Evolutionary conservation across 257 asterid species (phyloP), one percentile per base, ranked within the genome.

Genomic region (Penstemon eatonii): DNA sequence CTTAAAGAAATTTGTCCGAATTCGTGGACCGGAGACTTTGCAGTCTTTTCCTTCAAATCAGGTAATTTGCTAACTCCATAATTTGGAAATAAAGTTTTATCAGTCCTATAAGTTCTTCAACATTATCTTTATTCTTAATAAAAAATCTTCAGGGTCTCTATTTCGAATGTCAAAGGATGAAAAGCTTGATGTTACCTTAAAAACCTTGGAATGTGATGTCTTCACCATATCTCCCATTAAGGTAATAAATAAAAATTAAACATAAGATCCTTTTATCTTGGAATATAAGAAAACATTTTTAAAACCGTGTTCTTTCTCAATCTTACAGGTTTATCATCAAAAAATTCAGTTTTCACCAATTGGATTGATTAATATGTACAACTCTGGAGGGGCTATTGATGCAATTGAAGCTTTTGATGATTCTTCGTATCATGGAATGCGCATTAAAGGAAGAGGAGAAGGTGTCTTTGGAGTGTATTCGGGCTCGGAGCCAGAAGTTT

Each of bases 341-440:
- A 69, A 63, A 45, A 38, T 73, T 10, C 65, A 76, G 39, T 86
- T 86, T 58, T 89, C 89, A 5, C 82, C 86, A 0, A 50, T 86
- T 36, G 89, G 88, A 13, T 69, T 84, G 75, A 71, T 80, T 41
- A 80, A 83, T 61, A 86, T 81, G 92, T 86, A 81, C 82, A 86
- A 86, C 65, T 77, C 82, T 0, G 89, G 87, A 66, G 92, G 92
- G 4, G 87, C 89, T 19, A 8, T 78, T 40, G 63, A 75, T 52
- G 75, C 75, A 11, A 52, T 81, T 37, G 82, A 84, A 55, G 81
- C 53, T 3, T 67, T 39, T 9, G 53, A 65, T 4, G 79, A 56
- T 53, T 46, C 73, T 52, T 78, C 47, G 4, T 18, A 37, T 67
- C 8, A 11, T 18, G 43, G 63, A 8, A 53, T 84, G 56, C 68